Base-by-base conservation (phyloP, 2,329 filamentous ascomycete genomes). In the Fusarium graminum region DNA sequence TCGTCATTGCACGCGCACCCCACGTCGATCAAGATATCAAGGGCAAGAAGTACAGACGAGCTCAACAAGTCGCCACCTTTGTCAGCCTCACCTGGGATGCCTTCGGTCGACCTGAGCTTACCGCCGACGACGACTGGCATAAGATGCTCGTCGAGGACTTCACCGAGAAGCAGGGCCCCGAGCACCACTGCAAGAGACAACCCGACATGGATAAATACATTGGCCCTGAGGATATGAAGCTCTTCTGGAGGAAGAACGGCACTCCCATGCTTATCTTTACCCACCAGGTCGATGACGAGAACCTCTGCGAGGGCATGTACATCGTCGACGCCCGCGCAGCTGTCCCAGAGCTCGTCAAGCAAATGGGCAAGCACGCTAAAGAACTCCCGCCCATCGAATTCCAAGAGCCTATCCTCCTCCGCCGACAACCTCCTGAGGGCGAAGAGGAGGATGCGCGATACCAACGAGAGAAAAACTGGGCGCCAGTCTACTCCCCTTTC, bases 121-220 rank as follows among this genome's bases (percentile, higher is more conserved):
- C 59, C 26, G 57, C 65, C 5, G 50, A 49, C 28, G 50, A 63
- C 40, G 46, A 63, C n/a, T 70, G 67, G 67, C 63, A 64, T 22
- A 70, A 59, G 36, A 61, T 70, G 61, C 53, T 70, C 4, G 49
- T 70, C 13, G 64, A 70, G 38, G 67, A 66, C 26, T 70, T 63
- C n/a, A 56, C 52, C 10, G 59, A 63, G 11, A 17, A 28, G 7
- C 59, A 63, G n/a, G 67, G 67, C 3, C 67, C 67, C 3, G 56
- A 70, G 22, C 67, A 70, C 40, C 67, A 70, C 52, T 70, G 67
- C 67, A 66, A 59, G 44, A 38, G n/a, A 3, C 53, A 70, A 45
- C 67, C 67, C 25, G 43, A 65, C 17, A 70, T 70, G 67, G 67
- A 70, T 40, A 70, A 66, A 67, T 70, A 70, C 47, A 70, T 70